Evolutionary conservation across 768 basidiomycete species (phyloP).

Genomic region (Hypholoma fasciculare): DNA sequence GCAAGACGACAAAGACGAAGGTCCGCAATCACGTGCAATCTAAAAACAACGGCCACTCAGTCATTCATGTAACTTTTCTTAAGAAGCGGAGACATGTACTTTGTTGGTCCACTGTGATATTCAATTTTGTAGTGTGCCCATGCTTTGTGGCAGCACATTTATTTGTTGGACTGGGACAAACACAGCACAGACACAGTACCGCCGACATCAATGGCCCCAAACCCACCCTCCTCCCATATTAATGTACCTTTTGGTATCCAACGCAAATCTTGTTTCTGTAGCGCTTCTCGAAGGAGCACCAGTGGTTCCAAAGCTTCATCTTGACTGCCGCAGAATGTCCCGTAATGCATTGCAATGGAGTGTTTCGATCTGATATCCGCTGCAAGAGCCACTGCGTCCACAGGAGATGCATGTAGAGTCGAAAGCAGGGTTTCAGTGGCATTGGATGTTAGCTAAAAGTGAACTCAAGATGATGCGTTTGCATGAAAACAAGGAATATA

Average conservation of each 20-base stretch:
- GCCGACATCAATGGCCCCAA: conserved; percentile 1
- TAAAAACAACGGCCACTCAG: no score
- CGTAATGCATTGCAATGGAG: conserved; percentile 1
- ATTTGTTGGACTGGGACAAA: no score
- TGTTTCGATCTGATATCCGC: background rate
- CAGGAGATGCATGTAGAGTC: background rate
- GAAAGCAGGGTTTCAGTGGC: conserved; percentile 1
- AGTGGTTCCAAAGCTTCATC: conserved; percentile 3
- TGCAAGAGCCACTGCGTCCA: background rate
- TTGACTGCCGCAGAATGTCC: conserved; percentile 1
- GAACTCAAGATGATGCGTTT: background rate
- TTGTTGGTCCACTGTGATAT: no score
- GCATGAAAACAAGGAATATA: background rate
- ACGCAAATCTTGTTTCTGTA: background rate
- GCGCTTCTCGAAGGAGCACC: background rate
- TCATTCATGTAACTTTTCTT: no score
- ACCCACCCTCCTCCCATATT: background rate
- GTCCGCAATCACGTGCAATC: no score
- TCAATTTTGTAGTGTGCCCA: no score
- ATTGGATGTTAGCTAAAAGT: background rate
- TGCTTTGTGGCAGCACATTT: no score
- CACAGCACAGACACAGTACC: background rate
- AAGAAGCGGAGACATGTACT: no score
- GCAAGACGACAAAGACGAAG: no score
- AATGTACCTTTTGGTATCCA: background rate